These are phyloP conservation scores for Naganishia onofrii DNA, from an alignment of 768 basidiomycete species.

Conservation along the genomic window DNA sequence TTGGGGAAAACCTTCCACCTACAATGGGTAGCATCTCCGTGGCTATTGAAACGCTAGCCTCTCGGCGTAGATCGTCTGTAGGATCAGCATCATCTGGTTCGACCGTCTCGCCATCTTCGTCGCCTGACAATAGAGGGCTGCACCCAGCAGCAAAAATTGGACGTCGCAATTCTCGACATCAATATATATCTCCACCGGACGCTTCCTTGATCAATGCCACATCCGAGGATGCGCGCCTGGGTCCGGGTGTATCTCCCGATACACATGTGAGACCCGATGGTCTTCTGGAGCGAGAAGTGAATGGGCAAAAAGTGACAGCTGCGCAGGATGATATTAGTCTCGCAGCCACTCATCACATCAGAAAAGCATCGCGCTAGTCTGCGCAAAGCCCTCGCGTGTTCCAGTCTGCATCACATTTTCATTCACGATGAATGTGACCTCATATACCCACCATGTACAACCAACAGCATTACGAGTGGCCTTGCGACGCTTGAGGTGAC, in stretches of 20 bases:
- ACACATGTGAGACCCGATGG: conserved; percentile 41
- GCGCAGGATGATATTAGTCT: conserved; percentile 47
- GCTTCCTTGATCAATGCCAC: conserved; percentile 44
- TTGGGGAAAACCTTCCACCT: conserved; percentile 27
- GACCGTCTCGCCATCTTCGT: conserved; percentile 29
- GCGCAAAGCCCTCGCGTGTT: not conserved
- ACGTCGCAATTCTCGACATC: conserved; percentile 11
- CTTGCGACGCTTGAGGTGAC: not conserved
- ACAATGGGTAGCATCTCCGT: conserved; percentile 18
- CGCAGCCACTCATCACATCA: conserved; percentile 26
- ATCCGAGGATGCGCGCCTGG: conserved; percentile 41
- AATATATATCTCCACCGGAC: conserved; percentile 48
- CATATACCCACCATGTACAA: conserved; percentile 1
- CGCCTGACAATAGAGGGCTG: conserved; percentile 24
- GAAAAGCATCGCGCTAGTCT: conserved; percentile 15
- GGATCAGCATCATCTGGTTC: conserved; percentile 7
- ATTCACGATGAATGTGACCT: conserved; percentile 4
- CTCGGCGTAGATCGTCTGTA: conserved; percentile 3
- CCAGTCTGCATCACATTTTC: not conserved
- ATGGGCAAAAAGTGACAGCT: conserved; percentile 40
- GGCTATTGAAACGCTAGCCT: conserved; percentile 1
- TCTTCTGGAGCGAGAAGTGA: conserved; percentile 42
- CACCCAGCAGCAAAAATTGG: conserved; percentile 33
- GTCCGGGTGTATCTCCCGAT: conserved; percentile 49
- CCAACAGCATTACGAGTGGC: not conserved